Evolutionary conservation across 2,329 filamentous ascomycete genomes (phyloP).

Genomic region (Lasiodiplodia citricola): DNA sequence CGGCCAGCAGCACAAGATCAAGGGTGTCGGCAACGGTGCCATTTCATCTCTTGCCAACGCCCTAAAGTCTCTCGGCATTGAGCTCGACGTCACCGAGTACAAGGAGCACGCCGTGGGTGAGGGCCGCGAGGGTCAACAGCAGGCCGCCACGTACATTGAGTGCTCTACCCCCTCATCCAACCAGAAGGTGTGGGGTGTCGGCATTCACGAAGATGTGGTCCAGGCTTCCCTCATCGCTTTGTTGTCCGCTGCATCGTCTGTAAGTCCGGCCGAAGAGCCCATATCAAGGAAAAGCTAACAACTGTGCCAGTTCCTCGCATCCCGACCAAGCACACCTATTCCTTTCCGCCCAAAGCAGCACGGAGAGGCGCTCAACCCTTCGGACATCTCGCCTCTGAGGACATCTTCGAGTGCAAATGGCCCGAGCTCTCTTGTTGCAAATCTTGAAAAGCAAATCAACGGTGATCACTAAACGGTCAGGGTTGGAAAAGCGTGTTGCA

Average conservation of each 20-base stretch:
- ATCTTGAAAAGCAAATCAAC: slow-evolving; percentile 26
- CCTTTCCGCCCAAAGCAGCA: slow-evolving; percentile 64
- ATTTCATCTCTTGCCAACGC: slow-evolving; percentile 88
- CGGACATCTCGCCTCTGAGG: slow-evolving; percentile 35
- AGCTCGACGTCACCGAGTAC: slow-evolving; percentile 91
- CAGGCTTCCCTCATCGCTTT: slow-evolving; percentile 87
- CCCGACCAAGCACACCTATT: slow-evolving; percentile 71
- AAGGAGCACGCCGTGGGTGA: slow-evolving; percentile 92
- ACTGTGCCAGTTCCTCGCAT: slow-evolving; percentile 69
- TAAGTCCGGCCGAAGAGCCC: slow-evolving; percentile 56
- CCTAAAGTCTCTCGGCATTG: slow-evolving; percentile 76
- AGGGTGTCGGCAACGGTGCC: slow-evolving; percentile 84
- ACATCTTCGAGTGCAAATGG: neutral
- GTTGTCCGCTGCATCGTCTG: slow-evolving; percentile 82
- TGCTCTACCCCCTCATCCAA: slow-evolving; percentile 72
- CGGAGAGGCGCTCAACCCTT: slow-evolving; percentile 42
- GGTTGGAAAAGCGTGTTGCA: slow-evolving; percentile 18
- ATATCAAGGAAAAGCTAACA: slow-evolving; percentile 11
- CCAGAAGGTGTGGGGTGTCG: slow-evolving; percentile 85
- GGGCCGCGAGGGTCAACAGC: slow-evolving; percentile 85
- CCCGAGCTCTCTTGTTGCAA: slow-evolving; percentile 16
- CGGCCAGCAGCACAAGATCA: slow-evolving; percentile 76
- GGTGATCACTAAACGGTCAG: slow-evolving; percentile 17
- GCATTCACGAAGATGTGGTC: slow-evolving; percentile 90
- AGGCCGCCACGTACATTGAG: slow-evolving; percentile 95